Evolutionary conservation across 176 grass and related monocot species (phyloP), one percentile per base, ranked within the genome.

Genomic region (Aegilops bicornis): DNA sequence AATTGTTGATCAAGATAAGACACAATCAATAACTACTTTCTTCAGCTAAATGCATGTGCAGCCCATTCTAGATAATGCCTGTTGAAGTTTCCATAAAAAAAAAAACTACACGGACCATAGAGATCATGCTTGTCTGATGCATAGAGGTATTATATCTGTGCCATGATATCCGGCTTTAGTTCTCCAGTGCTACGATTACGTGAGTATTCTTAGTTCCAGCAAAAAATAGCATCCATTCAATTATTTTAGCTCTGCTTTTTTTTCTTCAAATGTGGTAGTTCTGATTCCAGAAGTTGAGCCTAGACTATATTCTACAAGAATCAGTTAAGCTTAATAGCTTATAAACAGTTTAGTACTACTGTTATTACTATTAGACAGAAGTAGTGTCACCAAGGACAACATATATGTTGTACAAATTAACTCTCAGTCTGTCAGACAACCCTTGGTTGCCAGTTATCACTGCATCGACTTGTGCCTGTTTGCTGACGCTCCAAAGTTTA

Each of bases 401-500:
- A 36, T 69, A 33, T 69, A 71, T 71, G 68, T 71, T 70, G 68
- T 33, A 37, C 8, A 70, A 70, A 70, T 70, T 35, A 70, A 39
- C 68, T n/a, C 33, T 39, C 9, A 71, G 68, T 30, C 76, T 59
- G 76, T 76, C 73, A 76, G 73, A 50, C 30, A 59, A 60, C 30
- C 30, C 54, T 78, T 58, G 54, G 19, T 58, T 58, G 19, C 52
- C 52, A 31, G 5, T 60, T 78, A 78, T 31, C 19, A 20, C 10
- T 78, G 14, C 45, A 79, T 64, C 15, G 77, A 64, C 33, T 35
- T 79, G 20, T 37, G 77, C 11, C 58, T 40, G 77, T 79, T 79
- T 79, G 77, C 56, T 79, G 77, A 39, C 7, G 11, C 77, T 59
- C 71, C 47, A 48, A 78, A 39, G 77, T 40, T 79, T 62, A 42